Percentiles rank a stretch among this genome's conserved stretches.
phyloP scores from a whole-genome alignment of 257 asterid genomes.

The Lithospermum erythrorhizon region DNA sequence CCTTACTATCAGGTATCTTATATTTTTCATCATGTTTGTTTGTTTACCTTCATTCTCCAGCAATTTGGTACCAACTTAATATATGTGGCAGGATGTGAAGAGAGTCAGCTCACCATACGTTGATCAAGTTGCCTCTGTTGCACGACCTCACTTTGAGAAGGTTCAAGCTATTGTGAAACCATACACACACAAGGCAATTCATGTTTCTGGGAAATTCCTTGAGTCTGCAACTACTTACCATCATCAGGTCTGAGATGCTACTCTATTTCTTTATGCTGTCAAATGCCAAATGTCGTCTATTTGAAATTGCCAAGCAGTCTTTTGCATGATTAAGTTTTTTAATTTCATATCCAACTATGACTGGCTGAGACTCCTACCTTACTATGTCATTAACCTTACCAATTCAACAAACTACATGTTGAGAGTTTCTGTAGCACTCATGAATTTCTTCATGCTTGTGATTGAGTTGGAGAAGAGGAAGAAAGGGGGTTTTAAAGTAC shows the following conservation, averaged over 20 bases:
- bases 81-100: slow-evolving; percentile 47
- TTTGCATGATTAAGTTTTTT: neutral
- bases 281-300: neutral
- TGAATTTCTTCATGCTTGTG: too few species aligned
- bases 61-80: slow-evolving; percentile 15
- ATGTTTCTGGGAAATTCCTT: slow-evolving; percentile 57
- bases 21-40: slow-evolving; percentile 5
- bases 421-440: too few species aligned
- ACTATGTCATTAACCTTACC: too few species aligned
- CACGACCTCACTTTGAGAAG: slow-evolving; percentile 78
- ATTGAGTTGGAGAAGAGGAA: too few species aligned
- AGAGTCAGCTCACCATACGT: slow-evolving; percentile 68
- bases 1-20: slow-evolving; percentile 65
- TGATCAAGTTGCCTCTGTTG: slow-evolving; percentile 70
- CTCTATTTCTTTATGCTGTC: neutral
- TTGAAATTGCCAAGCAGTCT: neutral
- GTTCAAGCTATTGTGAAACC: slow-evolving; percentile 46
- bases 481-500: too few species aligned
- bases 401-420: too few species aligned
- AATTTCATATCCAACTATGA: too few species aligned
- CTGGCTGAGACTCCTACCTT: too few species aligned
- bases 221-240: slow-evolving; percentile 72
- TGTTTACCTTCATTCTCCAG: neutral
- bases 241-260: slow-evolving; percentile 38
- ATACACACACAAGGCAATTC: slow-evolving; percentile 45